Base-by-base conservation (phyloP, 2,329 filamentous ascomycete species). In the Fusarium redolens region DNA sequence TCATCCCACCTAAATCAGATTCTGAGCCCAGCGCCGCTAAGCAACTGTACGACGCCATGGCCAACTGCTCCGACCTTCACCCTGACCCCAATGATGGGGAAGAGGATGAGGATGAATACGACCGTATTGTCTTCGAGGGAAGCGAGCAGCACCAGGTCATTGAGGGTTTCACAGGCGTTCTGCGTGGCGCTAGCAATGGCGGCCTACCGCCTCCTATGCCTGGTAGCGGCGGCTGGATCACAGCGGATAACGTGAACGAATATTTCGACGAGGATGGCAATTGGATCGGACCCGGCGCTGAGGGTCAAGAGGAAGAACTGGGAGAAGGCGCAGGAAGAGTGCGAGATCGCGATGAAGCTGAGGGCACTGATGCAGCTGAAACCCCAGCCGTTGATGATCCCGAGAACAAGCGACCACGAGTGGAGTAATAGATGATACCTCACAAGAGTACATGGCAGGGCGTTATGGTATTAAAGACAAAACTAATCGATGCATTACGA, bases 211-310 rank as follows among this genome's bases (percentile, higher is more conserved):
- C 90, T 4, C 88, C 91, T 0, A 89, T 93, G 81, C 92, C 93
- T 0, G 92, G 93, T 3, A 93, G 92, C 55, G 89, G 89, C 0
- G 93, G 93, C 0, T 96, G 93, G 93, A 95, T 98, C 78, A 98
- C 96, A 20, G 93, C 93, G 13, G 96, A 97, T 63, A 98, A 98
- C 77, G 91, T 97, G 80, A 86, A 92, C 72, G 89, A 97, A 75
- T 97, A 91, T 78, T 93, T 96, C 81, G 93, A 96, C 76, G 91
- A 88, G 69, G 88, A 95, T 13, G 94, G 94, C 5, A 95, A 96
- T 78, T 96, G 92, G 89, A 92, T 93, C 71, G 81, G 78, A 3
- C 77, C 78, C 14, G 83, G 79, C 5, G 82, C 78, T 11, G 82
- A 79, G 13, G 85, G 76, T 44, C 47, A 68, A 54, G 85, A 79